Evolutionary conservation across 2,329 filamentous ascomycete species (phyloP).

Genomic region (Cladosporium oxysporum): DNA sequence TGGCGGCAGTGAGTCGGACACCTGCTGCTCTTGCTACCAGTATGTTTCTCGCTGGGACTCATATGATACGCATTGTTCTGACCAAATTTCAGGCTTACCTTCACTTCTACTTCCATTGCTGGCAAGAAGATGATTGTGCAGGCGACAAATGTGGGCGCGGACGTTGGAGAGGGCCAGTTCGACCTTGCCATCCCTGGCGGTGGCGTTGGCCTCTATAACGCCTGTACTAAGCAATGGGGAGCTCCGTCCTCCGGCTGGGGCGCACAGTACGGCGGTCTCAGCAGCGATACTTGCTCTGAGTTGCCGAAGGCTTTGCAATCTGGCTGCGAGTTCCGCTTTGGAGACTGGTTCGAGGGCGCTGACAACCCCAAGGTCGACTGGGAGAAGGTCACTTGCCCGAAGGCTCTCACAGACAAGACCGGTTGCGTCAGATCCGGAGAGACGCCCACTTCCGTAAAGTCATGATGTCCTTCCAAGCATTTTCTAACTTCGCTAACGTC

Average conservation of each 20-base stretch:
- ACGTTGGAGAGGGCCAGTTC: slow-evolving; percentile 60
- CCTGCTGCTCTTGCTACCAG: slow-evolving; percentile 68
- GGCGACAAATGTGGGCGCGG: slow-evolving; percentile 63
- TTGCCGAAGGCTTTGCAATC: slow-evolving; percentile 57
- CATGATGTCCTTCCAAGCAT: background rate
- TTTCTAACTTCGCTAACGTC: slow-evolving; percentile 11
- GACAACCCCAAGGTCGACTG: slow-evolving; percentile 48
- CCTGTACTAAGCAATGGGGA: slow-evolving; percentile 42
- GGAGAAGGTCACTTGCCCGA: slow-evolving; percentile 58
- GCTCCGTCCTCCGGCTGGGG: slow-evolving; percentile 55
- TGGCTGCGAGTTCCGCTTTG: slow-evolving; percentile 64
- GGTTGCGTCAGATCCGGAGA: slow-evolving; percentile 41
- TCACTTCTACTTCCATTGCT: slow-evolving; percentile 56
- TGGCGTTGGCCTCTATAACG: slow-evolving; percentile 58
- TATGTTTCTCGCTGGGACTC: slow-evolving; percentile 24
- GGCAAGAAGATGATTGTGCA: slow-evolving; percentile 67
- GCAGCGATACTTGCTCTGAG: slow-evolving; percentile 51
- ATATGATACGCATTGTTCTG: background rate
- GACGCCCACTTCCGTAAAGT: slow-evolving; percentile 22
- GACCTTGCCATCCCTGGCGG: slow-evolving; percentile 56
- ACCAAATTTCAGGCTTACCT: slow-evolving; percentile 47
- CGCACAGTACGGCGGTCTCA: slow-evolving; percentile 60
- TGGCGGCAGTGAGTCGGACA: slow-evolving; percentile 58
- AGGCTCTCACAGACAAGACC: slow-evolving; percentile 49
- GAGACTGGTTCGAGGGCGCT: slow-evolving; percentile 61